These are phyloP conservation scores for Talaromyces funiculosus DNA, from an alignment of 2,329 filamentous ascomycete genomes.

Conservation along the genomic window DNA sequence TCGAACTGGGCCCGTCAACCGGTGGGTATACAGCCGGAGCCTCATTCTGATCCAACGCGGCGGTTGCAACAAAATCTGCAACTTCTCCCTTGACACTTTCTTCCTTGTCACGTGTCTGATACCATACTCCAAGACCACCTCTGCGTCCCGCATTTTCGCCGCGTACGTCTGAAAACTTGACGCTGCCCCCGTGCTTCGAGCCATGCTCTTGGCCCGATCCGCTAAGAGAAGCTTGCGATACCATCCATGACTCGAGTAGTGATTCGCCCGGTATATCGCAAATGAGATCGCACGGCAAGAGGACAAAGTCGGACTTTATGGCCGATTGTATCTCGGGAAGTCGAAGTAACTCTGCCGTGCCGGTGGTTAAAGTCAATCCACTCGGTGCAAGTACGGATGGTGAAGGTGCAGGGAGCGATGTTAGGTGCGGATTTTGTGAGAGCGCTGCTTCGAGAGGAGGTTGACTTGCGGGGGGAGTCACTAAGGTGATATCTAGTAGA, in stretches of 20 bases:
- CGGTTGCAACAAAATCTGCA: constrained; percentile 82
- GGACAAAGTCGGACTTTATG: constrained; percentile 78
- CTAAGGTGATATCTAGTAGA: constrained; percentile 40
- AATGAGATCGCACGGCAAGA: constrained; percentile 88
- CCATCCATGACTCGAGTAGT: constrained; percentile 87
- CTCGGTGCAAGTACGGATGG: constrained; percentile 69
- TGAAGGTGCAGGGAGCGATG: constrained; percentile 43
- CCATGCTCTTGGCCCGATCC: constrained; percentile 47
- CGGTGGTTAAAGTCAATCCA: constrained; percentile 73
- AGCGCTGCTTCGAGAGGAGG: constrained; percentile 43
- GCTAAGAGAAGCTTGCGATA: constrained; percentile 66
- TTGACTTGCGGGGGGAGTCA: constrained; percentile 42
- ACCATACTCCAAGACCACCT: constrained; percentile 85
- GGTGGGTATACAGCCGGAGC: constrained; percentile 52
- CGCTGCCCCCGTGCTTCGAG: constrained; percentile 31
- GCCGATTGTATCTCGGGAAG: constrained; percentile 73
- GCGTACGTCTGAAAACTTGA: constrained; percentile 45
- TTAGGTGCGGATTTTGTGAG: constrained; percentile 46
- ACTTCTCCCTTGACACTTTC: constrained; percentile 81
- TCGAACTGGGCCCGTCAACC: constrained; percentile 48
- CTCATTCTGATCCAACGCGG: constrained; percentile 55
- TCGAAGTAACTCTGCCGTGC: constrained; percentile 82
- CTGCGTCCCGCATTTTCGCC: constrained; percentile 57
- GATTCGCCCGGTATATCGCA: constrained; percentile 81
- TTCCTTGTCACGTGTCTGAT: constrained; percentile 69